Base-by-base conservation (phyloP, 2,329 filamentous ascomycete genomes). In the Trichophyton verrucosum region DNA sequence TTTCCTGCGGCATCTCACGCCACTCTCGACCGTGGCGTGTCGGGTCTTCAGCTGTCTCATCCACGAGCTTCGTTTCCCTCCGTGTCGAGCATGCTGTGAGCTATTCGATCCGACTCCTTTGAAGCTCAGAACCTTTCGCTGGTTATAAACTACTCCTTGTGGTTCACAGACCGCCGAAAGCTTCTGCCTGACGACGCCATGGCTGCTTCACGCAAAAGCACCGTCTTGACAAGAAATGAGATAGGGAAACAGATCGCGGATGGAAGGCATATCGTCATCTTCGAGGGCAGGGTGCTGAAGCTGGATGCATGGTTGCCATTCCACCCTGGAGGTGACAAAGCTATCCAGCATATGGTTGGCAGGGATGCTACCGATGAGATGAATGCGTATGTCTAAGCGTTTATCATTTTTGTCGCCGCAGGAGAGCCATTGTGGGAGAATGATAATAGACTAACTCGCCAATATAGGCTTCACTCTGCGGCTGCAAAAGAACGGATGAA, bases 281-380 rank as follows among this genome's bases (percentile, higher is more conserved):
- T 94, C 62, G 84, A 96, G 67, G 81, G 84, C 62, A 83, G 85
- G 68, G 91, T 96, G 8, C 75, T 97, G 66, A 96, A 91, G 76
- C 85, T 90, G 36, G 92, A 97, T 73, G 81, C 86, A 44, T 99
- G 91, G 89, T 77, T 95, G 59, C 84, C 84, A 59, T 96, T 88
- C 70, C 94, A 97, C 69, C 94, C 94, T 11, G 94, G 94, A 61
- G 94, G 94, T 67, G 86, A 92, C 68, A 94, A 91, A 75, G 83
- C 92, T 60, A 95, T 99, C 65, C 79, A 84, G 71, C 94, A 99
- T 71, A 94, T 96, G 90, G 83, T 97, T 63, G 91, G 91, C 64
- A 84, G 87, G 75, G 91, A 96, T 82, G 92, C 90, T 58, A 96
- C 92, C 9, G 91, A 96, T 73, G 94, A 97, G 75, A 86, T 97